phyloP scores from a whole-genome alignment of 176 grass and related monocot species.

The Musa itinerans region DNA sequence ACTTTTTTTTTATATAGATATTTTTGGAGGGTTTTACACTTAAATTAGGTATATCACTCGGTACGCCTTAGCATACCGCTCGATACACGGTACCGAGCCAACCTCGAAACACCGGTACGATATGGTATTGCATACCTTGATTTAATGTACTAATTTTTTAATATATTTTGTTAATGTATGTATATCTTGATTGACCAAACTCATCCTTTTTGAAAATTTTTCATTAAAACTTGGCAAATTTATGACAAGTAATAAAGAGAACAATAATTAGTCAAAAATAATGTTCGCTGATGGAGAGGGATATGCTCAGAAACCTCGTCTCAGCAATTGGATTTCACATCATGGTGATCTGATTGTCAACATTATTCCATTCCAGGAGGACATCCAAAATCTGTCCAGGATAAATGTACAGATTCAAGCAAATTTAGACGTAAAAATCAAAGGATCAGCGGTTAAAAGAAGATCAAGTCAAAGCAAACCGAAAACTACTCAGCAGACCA shows the following conservation, averaged over 20 bases:
- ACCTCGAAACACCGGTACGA: too few relatives aligned
- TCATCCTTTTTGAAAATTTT: not conserved
- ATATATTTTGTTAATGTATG: too few relatives aligned
- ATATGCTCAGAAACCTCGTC: not conserved
- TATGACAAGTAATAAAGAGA: slow-evolving; percentile 2
- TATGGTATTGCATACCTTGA: too few relatives aligned
- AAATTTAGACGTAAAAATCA: not conserved
- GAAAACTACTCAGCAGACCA: slow-evolving; percentile 36
- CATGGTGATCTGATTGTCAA: not conserved
- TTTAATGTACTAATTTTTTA: too few relatives aligned
- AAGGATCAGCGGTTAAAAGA: slow-evolving; percentile 33
- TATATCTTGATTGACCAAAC: not conserved
- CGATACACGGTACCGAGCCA: too few relatives aligned
- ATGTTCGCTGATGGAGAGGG: not conserved
- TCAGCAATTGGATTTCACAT: not conserved
- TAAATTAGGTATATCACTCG: too few relatives aligned
- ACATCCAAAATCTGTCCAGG: not conserved
- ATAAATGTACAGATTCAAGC: not conserved
- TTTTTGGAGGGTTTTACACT: too few relatives aligned
- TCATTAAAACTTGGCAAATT: not conserved
- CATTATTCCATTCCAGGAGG: not conserved
- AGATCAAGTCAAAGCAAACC: slow-evolving; percentile 28
- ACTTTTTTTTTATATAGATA: too few relatives aligned
- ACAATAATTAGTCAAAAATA: not conserved
- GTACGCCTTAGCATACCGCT: too few relatives aligned